phyloP scores from a whole-genome alignment of 2,329 filamentous ascomycete species.

The Lachnum nothofagi region DNA sequence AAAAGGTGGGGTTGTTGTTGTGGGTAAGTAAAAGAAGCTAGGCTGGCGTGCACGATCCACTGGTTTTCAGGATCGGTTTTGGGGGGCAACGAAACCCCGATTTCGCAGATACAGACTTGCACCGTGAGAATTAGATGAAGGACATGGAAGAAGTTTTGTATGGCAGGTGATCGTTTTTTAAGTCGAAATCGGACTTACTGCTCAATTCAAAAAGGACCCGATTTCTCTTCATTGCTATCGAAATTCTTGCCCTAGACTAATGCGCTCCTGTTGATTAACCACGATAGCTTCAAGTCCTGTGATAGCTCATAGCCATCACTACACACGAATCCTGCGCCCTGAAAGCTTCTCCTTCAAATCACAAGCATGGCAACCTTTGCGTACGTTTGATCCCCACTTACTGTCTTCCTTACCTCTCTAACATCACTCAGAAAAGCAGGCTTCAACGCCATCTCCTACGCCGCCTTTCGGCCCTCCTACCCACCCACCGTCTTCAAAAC shows the following conservation, averaged over 20 bases:
- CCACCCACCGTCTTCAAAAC: slow-evolving; percentile 49
- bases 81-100: slow-evolving; percentile 2
- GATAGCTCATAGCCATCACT: no score
- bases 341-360: not conserved
- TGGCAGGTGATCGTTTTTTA: not conserved
- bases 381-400: slow-evolving; percentile 36
- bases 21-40: no score
- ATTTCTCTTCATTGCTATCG: not conserved
- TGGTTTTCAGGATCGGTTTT: no score
- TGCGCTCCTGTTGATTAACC: not conserved
- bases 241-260: no score
- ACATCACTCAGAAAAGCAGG: slow-evolving; percentile 43
- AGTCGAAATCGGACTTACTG: not conserved
- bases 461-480: slow-evolving; percentile 56
- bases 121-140: no score
- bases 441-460: slow-evolving; percentile 54
- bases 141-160: not conserved
- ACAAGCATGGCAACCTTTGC: slow-evolving; percentile 45
- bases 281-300: not conserved
- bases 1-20: no score
- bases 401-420: slow-evolving; percentile 6
- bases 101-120: slow-evolving; percentile 2
- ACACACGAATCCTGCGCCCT: no score
- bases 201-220: not conserved
- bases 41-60: no score